Conservation (phyloP, 768 basidiomycete species). For the Chlorophyllum brunneum region DNA sequence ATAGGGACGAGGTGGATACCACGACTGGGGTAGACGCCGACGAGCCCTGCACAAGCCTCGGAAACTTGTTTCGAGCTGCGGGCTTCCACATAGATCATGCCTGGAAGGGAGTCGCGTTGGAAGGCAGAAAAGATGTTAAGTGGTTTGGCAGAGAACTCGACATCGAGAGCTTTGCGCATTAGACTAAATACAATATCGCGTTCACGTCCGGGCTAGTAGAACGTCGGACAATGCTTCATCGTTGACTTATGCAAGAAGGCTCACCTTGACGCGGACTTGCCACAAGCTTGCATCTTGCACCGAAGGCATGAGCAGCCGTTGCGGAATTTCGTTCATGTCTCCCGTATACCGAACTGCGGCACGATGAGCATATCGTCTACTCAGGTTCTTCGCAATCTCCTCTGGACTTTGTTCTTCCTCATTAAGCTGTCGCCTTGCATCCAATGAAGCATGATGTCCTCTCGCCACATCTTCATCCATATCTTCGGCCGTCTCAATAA, state of each 20-base stretch:
- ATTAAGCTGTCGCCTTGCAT: conserved; percentile 56
- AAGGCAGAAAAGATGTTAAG: conserved; percentile 92
- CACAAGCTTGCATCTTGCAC: conserved; percentile 94
- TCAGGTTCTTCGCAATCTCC: conserved; percentile 78
- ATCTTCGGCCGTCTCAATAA: conserved; percentile 67
- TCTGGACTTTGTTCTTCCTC: conserved; percentile 79
- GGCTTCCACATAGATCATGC: conserved; percentile 97
- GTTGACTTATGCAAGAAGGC: conserved; percentile 11
- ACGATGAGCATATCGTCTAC: conserved; percentile 69
- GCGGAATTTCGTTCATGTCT: conserved; percentile 91
- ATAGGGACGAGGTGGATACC: conserved; percentile 87
- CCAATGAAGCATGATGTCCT: conserved; percentile 66
- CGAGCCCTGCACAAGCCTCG: conserved; percentile 83
- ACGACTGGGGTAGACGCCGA: conserved; percentile 85
- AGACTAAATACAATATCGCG: conserved; percentile 91
- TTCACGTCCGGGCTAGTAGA: conserved; percentile 77
- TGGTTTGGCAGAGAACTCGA: conserved; percentile 73
- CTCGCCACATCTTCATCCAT: conserved; percentile 58
- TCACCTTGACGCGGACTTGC: conserved; percentile 91
- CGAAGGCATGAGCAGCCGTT: conserved; percentile 91
- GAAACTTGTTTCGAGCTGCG: conserved; percentile 82
- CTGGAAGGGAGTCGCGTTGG: conserved; percentile 90
- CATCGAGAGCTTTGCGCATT: conserved; percentile 88
- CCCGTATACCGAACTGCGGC: conserved; percentile 76
- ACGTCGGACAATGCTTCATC: background rate